phyloP scores from a whole-genome alignment of 1,139 yeast genomes.

The Pichia sp. region DNA sequence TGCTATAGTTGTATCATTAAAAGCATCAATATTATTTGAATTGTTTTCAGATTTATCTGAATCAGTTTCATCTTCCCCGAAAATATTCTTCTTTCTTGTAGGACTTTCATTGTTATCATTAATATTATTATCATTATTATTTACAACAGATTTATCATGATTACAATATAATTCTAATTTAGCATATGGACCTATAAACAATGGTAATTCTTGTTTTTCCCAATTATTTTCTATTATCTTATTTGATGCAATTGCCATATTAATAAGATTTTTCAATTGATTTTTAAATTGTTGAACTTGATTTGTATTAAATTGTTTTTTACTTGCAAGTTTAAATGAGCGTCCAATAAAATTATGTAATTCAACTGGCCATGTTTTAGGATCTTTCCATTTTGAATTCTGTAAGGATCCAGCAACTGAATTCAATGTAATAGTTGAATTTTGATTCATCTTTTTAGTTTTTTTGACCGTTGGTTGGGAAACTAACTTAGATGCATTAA shows the following conservation, averaged over 20 bases:
- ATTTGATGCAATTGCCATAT: conserved; percentile 42
- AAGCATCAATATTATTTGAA: neutral
- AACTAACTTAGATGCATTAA: neutral
- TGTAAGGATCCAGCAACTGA: conserved; percentile 9
- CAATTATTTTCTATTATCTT: conserved; percentile 55
- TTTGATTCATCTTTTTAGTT: neutral
- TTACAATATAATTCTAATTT: conserved; percentile 23
- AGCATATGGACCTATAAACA: conserved; percentile 27
- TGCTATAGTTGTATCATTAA: too few relatives aligned
- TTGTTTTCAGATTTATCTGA: conserved; percentile 3
- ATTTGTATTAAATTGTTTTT: conserved; percentile 26
- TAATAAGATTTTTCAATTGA: conserved; percentile 44
- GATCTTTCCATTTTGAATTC: conserved; percentile 20
- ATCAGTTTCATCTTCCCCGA: conserved; percentile 21
- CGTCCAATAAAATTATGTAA: conserved; percentile 42
- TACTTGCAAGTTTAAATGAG: conserved; percentile 36
- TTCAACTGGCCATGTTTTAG: conserved; percentile 41
- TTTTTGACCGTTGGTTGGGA: conserved; percentile 3
- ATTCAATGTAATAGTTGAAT: conserved; percentile 3
- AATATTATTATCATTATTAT: neutral
- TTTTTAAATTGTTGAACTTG: conserved; percentile 35
- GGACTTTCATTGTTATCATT: conserved; percentile 7
- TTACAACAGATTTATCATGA: conserved; percentile 1
- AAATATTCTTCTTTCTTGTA: conserved; percentile 21
- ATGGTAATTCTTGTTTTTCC: conserved; percentile 50